Evolutionary conservation across 1,139 yeast species (phyloP), one percentile per base, ranked within the genome.

Genomic region (Pneumocystis canis): DNA sequence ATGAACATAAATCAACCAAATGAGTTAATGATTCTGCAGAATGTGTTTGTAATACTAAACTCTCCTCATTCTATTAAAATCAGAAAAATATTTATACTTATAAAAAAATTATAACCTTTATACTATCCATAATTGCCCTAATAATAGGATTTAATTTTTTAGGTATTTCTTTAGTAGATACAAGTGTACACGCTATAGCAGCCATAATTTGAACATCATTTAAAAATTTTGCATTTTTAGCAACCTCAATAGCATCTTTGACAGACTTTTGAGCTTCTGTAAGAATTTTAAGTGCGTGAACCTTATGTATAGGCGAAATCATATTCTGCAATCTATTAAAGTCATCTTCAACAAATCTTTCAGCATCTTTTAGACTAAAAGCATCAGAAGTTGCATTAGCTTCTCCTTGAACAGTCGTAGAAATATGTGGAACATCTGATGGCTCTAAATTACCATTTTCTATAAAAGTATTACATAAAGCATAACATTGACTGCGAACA

Each of bases 331-430:
- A 75, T 70, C 85, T 86, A 25, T 81, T 82, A 72, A 82, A 89
- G 5, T 84, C 81, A 61, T 84, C 89, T 61, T 77, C 77, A 39
- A 85, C 77, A 7, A 90, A 80, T 67, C 82, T 81, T 65, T 85
- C 86, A 0, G 97, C 97, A 68, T 82, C 82, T 58, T 81, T 86
- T 60, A 92, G 73, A 11, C 89, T 82, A 74, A 94, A 94, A 0
- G 97, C 97, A 68, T 85, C 90, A 0, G 96, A 90, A 0, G 97
- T 97, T 3, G 97, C 96, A 67, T 88, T 96, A 1, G 84, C 79
- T 71, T 92, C 98, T 41, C 98, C 98, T 73, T 89, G 94, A 3
- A 90, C 96, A 20, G 90, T 84, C 5, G 89, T 84, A 0, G 98
- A 95, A 40, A 94, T 74, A 65, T 83, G 87, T 0, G 97, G 97